A percentile compares a stretch with the other conserved stretches of the same genome.
Evolutionary conservation across 2,329 filamentous ascomycete genomes (phyloP).

Genomic region (Exophiala bonariae): DNA sequence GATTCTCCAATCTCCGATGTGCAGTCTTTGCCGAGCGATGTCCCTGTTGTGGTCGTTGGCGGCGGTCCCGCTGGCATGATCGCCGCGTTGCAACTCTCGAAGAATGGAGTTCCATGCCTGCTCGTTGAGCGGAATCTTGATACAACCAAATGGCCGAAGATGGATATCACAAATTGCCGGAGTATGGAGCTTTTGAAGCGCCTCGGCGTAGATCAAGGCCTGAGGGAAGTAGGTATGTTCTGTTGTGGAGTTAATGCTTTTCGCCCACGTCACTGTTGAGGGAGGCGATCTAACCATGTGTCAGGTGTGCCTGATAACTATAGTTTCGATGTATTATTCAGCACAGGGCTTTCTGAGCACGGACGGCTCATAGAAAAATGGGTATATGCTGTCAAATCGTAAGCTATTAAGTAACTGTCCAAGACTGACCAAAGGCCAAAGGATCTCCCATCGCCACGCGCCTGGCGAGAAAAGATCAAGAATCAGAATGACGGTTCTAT

Average conservation of each 20-base stretch:
- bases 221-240: constrained; percentile 1
- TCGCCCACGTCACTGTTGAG: not conserved
- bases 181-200: constrained; percentile 35
- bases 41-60: constrained; percentile 25
- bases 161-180: constrained; percentile 37
- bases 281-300: not conserved
- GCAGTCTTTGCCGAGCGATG: not conserved
- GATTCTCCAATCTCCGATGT: too few species aligned
- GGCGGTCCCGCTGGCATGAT: constrained; percentile 30
- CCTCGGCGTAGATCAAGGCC: constrained; percentile 1
- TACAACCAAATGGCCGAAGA: constrained; percentile 39
- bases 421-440: not conserved
- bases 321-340: constrained; percentile 8
- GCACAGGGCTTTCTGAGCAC: constrained; percentile 4
- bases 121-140: constrained; percentile 30
- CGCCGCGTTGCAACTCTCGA: constrained; percentile 24
- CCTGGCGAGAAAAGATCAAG: constrained; percentile 24
- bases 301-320: constrained; percentile 5
- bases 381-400: constrained; percentile 8
- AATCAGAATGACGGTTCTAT: constrained; percentile 35
- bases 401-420: too few species aligned
- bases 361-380: constrained; percentile 3
- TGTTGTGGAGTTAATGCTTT: not conserved
- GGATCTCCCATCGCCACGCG: constrained; percentile 2
- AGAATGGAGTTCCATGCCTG: constrained; percentile 22